Conservation (phyloP, 164 flowering plant species). For the Piper longum region DNA sequence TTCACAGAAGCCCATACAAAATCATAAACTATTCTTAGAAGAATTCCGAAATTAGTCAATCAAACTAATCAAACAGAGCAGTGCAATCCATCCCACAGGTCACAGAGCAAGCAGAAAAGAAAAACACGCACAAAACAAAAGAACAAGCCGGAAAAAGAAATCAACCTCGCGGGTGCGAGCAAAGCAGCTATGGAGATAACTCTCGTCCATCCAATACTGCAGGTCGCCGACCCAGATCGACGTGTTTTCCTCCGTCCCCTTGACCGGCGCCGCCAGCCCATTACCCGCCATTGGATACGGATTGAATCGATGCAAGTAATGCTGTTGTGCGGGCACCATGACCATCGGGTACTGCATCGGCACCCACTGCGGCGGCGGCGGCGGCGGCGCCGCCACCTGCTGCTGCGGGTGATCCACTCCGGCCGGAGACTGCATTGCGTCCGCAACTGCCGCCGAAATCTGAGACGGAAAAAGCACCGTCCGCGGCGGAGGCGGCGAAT, state of each 20-base stretch:
- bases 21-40: too few species aligned
- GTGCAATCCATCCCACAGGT: too few species aligned
- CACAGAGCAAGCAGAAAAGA: too few species aligned
- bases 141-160: too few species aligned
- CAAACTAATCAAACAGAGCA: too few species aligned
- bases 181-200: conserved; percentile 61
- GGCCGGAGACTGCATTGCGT: conserved; percentile 29
- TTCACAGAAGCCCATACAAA: too few species aligned
- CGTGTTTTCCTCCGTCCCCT: conserved; percentile 34
- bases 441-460: neutral
- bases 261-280: conserved; percentile 15
- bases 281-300: conserved; percentile 22
- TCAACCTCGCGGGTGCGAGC: conserved; percentile 57
- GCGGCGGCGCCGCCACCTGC: conserved; percentile 3
- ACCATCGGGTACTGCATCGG: conserved; percentile 69
- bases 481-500: neutral
- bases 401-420: conserved; percentile 19
- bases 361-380: conserved; percentile 22
- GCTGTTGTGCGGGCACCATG: conserved; percentile 57
- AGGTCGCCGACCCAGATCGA: conserved; percentile 87
- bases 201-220: conserved; percentile 87
- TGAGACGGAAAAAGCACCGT: neutral
- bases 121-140: too few species aligned
- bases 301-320: conserved; percentile 28
- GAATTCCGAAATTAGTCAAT: too few species aligned